Evolutionary conservation across 2,329 filamentous ascomycete species (phyloP).

Genomic region (Diaporthe citrichinensis): DNA sequence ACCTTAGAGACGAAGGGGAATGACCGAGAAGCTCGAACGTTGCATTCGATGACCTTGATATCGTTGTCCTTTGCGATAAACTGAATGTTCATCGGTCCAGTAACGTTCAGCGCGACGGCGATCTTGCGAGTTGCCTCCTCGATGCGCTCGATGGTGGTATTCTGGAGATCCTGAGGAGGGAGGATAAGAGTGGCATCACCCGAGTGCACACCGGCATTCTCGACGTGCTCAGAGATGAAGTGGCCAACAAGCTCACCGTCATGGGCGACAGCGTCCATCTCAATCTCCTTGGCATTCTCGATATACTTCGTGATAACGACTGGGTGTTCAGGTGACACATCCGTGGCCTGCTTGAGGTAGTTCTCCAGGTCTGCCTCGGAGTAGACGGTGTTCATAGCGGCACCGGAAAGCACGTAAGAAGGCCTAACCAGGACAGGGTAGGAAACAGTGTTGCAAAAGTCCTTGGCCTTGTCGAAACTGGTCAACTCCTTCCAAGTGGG

Average conservation of each 20-base stretch:
- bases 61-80: constrained; percentile 99
- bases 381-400: constrained; percentile 99
- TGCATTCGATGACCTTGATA: constrained; percentile 99
- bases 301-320: constrained; percentile 99
- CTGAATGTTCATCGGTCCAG: constrained; percentile 98
- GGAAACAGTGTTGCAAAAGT: constrained; percentile 88
- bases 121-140: constrained; percentile 97
- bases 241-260: constrained; percentile 93
- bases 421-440: constrained; percentile 97
- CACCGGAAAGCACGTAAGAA: constrained; percentile 96
- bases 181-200: constrained; percentile 96
- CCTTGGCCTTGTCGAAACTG: constrained; percentile 89
- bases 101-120: constrained; percentile 92
- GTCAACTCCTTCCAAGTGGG: constrained; percentile 98
- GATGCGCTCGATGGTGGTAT: constrained; percentile 90
- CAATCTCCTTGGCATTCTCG: constrained; percentile 98
- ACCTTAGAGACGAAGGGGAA: constrained; percentile 99
- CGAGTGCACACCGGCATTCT: constrained; percentile 98
- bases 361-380: constrained; percentile 91
- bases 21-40: constrained; percentile 94
- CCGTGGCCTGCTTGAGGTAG: constrained; percentile 90
- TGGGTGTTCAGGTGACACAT: constrained; percentile 94
- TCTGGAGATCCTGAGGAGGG: constrained; percentile 92
- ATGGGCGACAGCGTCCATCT: constrained; percentile 97
- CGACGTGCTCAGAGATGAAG: constrained; percentile 98